These are phyloP conservation scores for Sclerotinia glacialis DNA, from an alignment of 2,329 filamentous ascomycete species.

Conservation along the genomic window DNA sequence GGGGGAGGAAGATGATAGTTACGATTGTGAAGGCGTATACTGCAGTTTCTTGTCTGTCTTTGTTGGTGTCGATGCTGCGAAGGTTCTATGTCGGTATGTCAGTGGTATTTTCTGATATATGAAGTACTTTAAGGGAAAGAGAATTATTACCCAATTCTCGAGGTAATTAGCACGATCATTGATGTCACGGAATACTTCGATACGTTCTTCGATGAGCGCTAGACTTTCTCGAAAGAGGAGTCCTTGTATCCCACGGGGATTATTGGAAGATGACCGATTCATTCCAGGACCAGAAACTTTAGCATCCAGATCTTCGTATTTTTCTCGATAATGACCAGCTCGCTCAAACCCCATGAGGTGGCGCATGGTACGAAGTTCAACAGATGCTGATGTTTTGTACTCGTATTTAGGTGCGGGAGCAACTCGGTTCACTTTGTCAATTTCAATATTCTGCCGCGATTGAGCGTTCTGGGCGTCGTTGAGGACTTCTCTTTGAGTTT, in stretches of 20 bases:
- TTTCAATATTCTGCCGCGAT: background rate
- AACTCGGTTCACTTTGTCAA: background rate
- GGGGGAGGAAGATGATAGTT: constrained; percentile 40
- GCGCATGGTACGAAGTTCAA: background rate
- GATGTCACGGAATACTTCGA: constrained; percentile 29
- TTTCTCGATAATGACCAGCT: background rate
- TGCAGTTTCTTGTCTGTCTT: constrained; percentile 36
- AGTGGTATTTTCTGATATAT: background rate
- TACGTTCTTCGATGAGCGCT: constrained; percentile 26
- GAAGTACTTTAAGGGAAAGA: background rate
- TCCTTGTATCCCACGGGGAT: constrained; percentile 27
- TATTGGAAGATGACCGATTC: background rate
- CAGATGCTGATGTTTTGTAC: constrained; percentile 2
- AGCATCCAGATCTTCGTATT: background rate
- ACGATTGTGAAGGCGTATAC: constrained; percentile 40
- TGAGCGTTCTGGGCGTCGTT: background rate
- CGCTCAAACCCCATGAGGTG: background rate
- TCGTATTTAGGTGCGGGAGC: background rate
- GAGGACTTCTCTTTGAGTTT: constrained; percentile 25
- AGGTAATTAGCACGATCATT: constrained; percentile 26
- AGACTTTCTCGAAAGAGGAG: constrained; percentile 28
- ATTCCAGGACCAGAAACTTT: background rate
- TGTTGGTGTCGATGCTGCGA: constrained; percentile 34
- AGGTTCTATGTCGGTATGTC: constrained; percentile 25
- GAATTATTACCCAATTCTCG: constrained; percentile 25